Evolutionary conservation across 1,139 yeast species (phyloP).

Genomic region (Nadsonia commutata): DNA sequence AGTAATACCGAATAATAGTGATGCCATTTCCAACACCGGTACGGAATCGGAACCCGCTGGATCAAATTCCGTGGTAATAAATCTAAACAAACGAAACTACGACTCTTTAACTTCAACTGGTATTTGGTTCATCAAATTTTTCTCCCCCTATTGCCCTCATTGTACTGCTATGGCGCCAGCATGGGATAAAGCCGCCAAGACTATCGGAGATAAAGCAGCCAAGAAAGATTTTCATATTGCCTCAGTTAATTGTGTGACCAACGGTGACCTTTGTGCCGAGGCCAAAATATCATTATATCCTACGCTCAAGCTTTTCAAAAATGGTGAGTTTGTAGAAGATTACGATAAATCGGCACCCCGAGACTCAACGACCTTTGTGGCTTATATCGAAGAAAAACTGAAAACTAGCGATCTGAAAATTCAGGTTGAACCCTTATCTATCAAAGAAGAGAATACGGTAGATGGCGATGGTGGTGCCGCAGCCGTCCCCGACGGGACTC

Average conservation of each 20-base stretch:
- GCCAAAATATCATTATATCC: conserved; percentile 22
- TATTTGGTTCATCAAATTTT: conserved; percentile 27
- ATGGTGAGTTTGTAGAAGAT: conserved; percentile 20
- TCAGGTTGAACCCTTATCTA: too few species aligned
- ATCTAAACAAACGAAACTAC: not conserved
- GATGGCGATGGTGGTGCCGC: not conserved
- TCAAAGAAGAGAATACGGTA: too few species aligned
- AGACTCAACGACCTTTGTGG: conserved; percentile 6
- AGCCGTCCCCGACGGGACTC: not conserved
- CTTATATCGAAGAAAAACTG: conserved; percentile 6
- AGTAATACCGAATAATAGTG: not conserved
- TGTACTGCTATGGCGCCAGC: conserved; percentile 24
- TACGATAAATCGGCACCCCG: conserved; percentile 8
- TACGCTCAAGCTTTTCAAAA: conserved; percentile 19
- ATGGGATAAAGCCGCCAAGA: conserved; percentile 19
- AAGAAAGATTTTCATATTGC: conserved; percentile 21
- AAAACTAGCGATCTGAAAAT: too few species aligned
- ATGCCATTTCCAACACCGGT: not conserved
- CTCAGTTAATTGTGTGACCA: conserved; percentile 25
- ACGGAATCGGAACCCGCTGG: not conserved
- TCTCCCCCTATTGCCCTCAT: conserved; percentile 26
- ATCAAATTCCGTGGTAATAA: not conserved
- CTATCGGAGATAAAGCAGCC: conserved; percentile 11
- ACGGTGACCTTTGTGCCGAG: conserved; percentile 26
- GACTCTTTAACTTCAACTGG: not conserved